Evolutionary conservation across 208 protist species (phyloP).

Genomic region (Crithidia acanthocephali): DNA sequence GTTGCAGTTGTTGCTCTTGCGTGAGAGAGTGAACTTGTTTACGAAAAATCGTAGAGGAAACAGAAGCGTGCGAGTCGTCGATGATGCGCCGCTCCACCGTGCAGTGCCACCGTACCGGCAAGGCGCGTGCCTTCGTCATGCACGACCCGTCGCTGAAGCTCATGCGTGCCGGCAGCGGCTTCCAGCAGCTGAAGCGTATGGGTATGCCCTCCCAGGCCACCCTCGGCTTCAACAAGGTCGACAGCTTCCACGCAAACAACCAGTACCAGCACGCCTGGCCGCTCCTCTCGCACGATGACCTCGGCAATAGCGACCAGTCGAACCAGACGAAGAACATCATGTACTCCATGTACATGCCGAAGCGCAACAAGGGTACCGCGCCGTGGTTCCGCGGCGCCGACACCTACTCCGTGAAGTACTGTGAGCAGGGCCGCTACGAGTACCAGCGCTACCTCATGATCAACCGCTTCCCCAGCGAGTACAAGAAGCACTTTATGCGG

Average conservation of each 20-base stretch:
- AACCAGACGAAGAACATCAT: slow-evolving; percentile 89
- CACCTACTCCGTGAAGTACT: slow-evolving; percentile 93
- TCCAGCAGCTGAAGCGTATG: slow-evolving; percentile 77
- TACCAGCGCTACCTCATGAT: slow-evolving; percentile 94
- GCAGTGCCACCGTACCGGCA: slow-evolving; percentile 70
- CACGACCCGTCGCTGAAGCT: slow-evolving; percentile 78
- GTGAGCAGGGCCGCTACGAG: slow-evolving; percentile 91
- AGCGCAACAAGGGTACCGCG: slow-evolving; percentile 90
- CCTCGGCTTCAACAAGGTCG: slow-evolving; percentile 70
- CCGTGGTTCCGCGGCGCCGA: slow-evolving; percentile 93
- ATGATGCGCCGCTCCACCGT: slow-evolving; percentile 70
- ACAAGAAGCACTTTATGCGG: slow-evolving; percentile 88
- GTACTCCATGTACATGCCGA: slow-evolving; percentile 93
- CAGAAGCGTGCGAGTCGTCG: not conserved
- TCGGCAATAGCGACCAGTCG: slow-evolving; percentile 91
- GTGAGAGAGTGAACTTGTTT: too few relatives aligned
- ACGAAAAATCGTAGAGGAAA: not conserved
- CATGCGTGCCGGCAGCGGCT: slow-evolving; percentile 71
- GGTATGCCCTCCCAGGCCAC: slow-evolving; percentile 66
- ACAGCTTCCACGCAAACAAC: slow-evolving; percentile 80
- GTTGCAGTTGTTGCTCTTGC: too few relatives aligned
- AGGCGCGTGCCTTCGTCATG: slow-evolving; percentile 83
- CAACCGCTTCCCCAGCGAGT: slow-evolving; percentile 91
- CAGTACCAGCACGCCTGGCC: slow-evolving; percentile 92
- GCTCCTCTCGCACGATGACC: slow-evolving; percentile 88